Base-by-base conservation (phyloP, 352 stramenopile species). In the Pythium angustatum region DNA sequence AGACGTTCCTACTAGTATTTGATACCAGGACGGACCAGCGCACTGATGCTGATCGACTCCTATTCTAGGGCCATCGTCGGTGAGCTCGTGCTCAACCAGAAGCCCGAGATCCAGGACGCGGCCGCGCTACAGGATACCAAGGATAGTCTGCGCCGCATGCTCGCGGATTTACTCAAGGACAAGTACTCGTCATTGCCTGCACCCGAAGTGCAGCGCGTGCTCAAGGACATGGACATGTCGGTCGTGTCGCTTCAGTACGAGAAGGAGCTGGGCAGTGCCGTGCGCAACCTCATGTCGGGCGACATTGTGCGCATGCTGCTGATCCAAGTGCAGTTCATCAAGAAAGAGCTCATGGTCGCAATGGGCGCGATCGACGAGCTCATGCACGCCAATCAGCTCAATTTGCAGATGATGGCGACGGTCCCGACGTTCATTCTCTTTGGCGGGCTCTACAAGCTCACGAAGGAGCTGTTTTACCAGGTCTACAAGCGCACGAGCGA, bases 301-400 rank as follows among this genome's bases (percentile, higher is more conserved):
- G 85, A 94, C 49, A 93, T 94, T 43, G 84, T 94, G 57, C 85
- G 85, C 33, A 94, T 94, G 85, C 75, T 94, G 56, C 72, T 94
- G 30, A 94, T 94, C 56, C 85, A 94, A 41, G 82, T 94, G 34
- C 85, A 94, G 68, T 94, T 94, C 57, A 94, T 94, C 77, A 94
- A 94, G 69, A 94, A 94, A 55, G 85, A 94, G 66, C 71, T 94
- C 26, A 93, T 94, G 83, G 83, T 93, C 22, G 85, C 85, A 19
- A 94, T 94, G 85, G 83, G 85, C 24, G 85, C 85, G 19, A 93
- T 94, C 64, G 85, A 94, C 50, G 83, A 93, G 63, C 73, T 94
- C 59, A 94, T 94, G 85, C 81, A 93, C 67, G 83, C 85, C 26
- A 94, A 94, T 60, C 85, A 94, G 64, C 79, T 94, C 40, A 94